Base-by-base conservation (phyloP, 1,284 basidiomycete genomes). In the Cryptococcus sp. region DNA sequence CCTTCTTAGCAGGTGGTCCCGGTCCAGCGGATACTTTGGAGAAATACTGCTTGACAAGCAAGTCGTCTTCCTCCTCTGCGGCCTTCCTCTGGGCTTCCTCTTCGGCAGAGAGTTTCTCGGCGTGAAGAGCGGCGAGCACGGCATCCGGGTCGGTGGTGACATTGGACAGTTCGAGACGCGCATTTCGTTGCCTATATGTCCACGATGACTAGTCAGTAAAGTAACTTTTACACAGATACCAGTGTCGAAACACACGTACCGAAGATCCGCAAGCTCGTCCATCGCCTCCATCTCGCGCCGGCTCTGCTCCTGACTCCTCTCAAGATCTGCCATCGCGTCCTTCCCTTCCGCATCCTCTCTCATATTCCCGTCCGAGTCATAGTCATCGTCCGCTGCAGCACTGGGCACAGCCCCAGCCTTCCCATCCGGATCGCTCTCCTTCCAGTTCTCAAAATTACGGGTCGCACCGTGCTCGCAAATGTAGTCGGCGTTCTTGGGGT, bases 251-350 rank as follows among this genome's bases (percentile, higher is more conserved):
- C 13, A 4, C 3, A 67, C 68, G 42, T 38, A 71, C 61, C 92
- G 83, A 62, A 98, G 90, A 70, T 98, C 95, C 70, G 97, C 92
- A 56, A 99, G 79, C 23, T 92, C 91, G 76, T 99, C 95, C 65
- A 98, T 82, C 55, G 96, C 88, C 70, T 98, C 96, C 95, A 99
- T 99, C 79, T 98, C 96, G 56, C 94, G 83, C 76, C 95, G 91
- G 37, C 89, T 90, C 76, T 95, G 91, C 50, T 87, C 81, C 47
- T 91, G 94, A 52, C 89, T 85, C 71, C 90, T 89, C 81, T 98
- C 96, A 33, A 99, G 82, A 33, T 85, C 89, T 69, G 93, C 92
- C 96, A 98, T 98, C 4, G 94, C 92, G 71, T 98, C 95, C 68
- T 89, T 71, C 49, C 66, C 68, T 18, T 53, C 60, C 45, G 58